Conservation (phyloP, 2,329 filamentous ascomycete species). For the Penicillium sp. region DNA sequence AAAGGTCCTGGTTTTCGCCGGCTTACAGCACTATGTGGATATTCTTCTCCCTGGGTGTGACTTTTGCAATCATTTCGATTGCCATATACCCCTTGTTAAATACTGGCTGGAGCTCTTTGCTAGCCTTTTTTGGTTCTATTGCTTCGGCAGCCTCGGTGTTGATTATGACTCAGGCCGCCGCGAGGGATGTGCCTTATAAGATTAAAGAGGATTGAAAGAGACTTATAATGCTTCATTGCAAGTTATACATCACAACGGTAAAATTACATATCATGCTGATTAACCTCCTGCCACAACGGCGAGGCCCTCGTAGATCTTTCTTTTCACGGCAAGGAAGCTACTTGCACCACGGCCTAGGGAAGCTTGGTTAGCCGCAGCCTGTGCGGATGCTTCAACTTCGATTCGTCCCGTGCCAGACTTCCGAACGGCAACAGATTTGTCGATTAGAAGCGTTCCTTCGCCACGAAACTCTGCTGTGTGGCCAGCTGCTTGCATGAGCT, state of each 20-base stretch:
- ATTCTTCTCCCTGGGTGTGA: not conserved
- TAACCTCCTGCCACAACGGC: slow-evolving; percentile 77
- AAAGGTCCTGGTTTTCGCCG: slow-evolving; percentile 1
- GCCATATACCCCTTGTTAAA: slow-evolving; percentile 1
- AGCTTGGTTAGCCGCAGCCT: slow-evolving; percentile 43
- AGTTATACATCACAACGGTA: slow-evolving; percentile 3
- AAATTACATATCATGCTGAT: slow-evolving; percentile 19
- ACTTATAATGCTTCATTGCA: slow-evolving; percentile 1
- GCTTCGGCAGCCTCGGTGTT: slow-evolving; percentile 1
- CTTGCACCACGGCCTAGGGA: slow-evolving; percentile 49
- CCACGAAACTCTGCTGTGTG: slow-evolving; percentile 89
- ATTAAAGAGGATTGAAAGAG: slow-evolving; percentile 1
- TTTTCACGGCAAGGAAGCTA: slow-evolving; percentile 81
- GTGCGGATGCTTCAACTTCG: slow-evolving; percentile 73
- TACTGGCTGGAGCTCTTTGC: slow-evolving; percentile 3
- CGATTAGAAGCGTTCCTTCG: slow-evolving; percentile 84
- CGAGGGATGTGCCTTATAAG: not conserved
- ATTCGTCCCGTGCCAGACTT: slow-evolving; percentile 84
- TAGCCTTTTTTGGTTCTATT: slow-evolving; percentile 5
- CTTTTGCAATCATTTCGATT: slow-evolving; percentile 1
- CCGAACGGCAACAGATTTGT: slow-evolving; percentile 78
- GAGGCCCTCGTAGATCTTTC: slow-evolving; percentile 86
- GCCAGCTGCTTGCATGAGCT: slow-evolving; percentile 72
- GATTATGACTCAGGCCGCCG: slow-evolving; percentile 2
- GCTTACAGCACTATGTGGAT: slow-evolving; percentile 2